Evolutionary conservation across 164 flowering plant genomes (phyloP).

Genomic region (Magnolia sinica): DNA sequence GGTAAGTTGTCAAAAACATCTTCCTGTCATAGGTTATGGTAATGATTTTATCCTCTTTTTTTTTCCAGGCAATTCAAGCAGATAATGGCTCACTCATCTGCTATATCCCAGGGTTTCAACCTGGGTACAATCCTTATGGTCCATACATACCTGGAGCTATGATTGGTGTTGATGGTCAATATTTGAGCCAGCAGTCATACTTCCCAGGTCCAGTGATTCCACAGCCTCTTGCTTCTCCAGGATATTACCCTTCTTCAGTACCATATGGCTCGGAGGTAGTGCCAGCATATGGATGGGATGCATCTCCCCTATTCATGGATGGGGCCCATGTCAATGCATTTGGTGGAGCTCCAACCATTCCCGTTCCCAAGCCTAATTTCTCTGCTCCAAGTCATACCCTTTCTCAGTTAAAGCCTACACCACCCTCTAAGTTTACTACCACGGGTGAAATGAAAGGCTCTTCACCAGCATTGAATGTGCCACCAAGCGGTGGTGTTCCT

Average conservation of each 20-base stretch:
- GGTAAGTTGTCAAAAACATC: not conserved
- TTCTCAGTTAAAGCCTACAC: conserved; percentile 24
- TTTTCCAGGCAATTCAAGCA: conserved; percentile 39
- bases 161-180: conserved; percentile 46
- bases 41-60: not conserved
- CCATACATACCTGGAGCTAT: conserved; percentile 36
- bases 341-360: conserved; percentile 24
- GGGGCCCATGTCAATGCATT: conserved; percentile 28
- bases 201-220: conserved; percentile 29
- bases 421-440: conserved; percentile 21
- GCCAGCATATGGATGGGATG: conserved; percentile 37
- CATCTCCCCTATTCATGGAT: conserved; percentile 37
- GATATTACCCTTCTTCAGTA: conserved; percentile 27
- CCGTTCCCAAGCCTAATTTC: conserved; percentile 23
- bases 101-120: conserved; percentile 43
- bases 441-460: conserved; percentile 23
- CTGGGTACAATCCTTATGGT: conserved; percentile 34
- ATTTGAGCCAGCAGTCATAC: conserved; percentile 36
- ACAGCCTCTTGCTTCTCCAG: conserved; percentile 34
- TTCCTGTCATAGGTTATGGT: not conserved
- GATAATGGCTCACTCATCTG: conserved; percentile 49
- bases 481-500: conserved; percentile 22
- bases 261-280: conserved; percentile 43
- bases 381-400: conserved; percentile 25
- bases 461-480: conserved; percentile 24